Conservation (phyloP, 202 grass and related monocot species). For the Saccharum hybrid region DNA sequence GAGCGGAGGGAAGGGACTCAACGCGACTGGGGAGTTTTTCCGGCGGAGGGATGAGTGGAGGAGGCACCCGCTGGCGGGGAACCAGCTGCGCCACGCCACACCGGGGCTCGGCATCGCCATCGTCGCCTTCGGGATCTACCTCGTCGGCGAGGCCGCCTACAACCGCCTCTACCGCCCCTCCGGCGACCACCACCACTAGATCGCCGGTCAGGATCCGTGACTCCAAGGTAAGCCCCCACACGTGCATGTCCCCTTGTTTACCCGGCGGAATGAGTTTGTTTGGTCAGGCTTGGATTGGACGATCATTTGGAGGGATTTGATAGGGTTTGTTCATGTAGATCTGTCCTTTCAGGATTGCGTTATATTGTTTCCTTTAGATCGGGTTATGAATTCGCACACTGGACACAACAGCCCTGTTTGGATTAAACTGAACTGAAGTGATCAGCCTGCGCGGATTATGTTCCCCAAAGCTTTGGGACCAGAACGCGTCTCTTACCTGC, state of each 20-base stretch:
- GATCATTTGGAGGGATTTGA: conserved; percentile 5
- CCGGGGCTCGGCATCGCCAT: conserved; percentile 92
- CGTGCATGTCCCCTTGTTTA: background rate
- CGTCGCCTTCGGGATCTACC: conserved; percentile 96
- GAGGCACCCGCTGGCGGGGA: conserved; percentile 76
- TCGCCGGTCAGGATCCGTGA: background rate
- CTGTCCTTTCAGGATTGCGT: background rate
- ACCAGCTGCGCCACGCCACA: conserved; percentile 78
- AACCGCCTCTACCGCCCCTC: conserved; percentile 63
- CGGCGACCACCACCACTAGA: conserved; percentile 56
- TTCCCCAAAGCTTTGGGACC: conserved; percentile 25
- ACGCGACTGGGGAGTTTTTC: conserved; percentile 93
- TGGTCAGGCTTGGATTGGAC: conserved; percentile 3
- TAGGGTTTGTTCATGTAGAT: conserved; percentile 39
- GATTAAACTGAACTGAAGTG: background rate
- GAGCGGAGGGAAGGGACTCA: conserved; percentile 73
- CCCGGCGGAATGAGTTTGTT: background rate
- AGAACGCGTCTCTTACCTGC: background rate
- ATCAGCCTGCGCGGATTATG: background rate
- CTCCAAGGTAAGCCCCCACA: conserved; percentile 36
- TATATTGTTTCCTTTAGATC: background rate
- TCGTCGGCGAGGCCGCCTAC: conserved; percentile 88
- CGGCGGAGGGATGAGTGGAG: conserved; percentile 88
- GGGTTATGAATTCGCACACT: background rate
- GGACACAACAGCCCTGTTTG: background rate